Evolutionary conservation across 2,329 filamentous ascomycete species (phyloP), one percentile per base, ranked within the genome.

Genomic region (Cytospora piceae): DNA sequence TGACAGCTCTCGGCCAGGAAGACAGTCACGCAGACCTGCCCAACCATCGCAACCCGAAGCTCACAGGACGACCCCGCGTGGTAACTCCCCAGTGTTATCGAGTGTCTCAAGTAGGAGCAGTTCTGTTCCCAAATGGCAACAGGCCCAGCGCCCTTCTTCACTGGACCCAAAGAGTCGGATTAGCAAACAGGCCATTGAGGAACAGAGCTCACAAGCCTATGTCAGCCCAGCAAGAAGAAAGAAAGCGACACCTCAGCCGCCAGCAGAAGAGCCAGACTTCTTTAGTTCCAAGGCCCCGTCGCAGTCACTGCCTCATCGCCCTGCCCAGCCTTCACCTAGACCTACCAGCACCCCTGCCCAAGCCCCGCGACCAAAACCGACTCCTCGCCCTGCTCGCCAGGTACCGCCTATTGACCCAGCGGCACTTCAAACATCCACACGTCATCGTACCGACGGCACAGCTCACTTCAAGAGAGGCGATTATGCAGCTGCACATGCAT

Each of bases 391-490:
- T 37, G 52, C 66, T 52, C 84, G 89, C 17, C 82, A 83, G 42
- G 81, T 91, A 39, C 94, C 94, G 1, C 74, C 83, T 1, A 81
- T 96, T 15, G 89, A 91, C 4, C 79, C 88, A 1, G 84, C 87
- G 8, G 88, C 89, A 0, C 82, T 97, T 22, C 85, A 90, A 69
- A 87, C 87, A 4, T 97, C 93, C 12, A 90, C 90, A n/a, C 84
- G 87, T 56, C 87, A 95, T 72, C 90, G 95, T 17, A 83, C 90
- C 57, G 88, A 89, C 69, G 95, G 94, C 22, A 92, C 93, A 12
- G 90, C 91, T 61, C 91, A 96, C 70, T 98, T 97, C 80, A 98
- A 97, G 78, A 88, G 92, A 42, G 95, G 95, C 39, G 95, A 99
- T 76, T 99, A 93, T 76, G 90, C 92, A 22, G 85, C 91, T 12